Conservation (phyloP, 305 asterid species). For the Fraxinus baroniana region DNA sequence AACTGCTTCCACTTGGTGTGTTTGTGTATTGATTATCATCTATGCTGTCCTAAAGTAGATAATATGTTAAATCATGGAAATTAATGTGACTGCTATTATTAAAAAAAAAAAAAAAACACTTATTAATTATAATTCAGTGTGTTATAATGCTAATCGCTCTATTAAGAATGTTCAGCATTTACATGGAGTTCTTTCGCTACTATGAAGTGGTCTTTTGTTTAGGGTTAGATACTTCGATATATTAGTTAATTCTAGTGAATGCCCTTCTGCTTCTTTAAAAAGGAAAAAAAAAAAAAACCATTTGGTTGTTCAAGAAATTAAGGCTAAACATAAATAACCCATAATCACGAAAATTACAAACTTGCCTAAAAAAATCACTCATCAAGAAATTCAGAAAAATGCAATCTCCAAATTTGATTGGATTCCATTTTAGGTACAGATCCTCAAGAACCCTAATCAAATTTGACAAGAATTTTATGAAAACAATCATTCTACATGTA, state of each 20-base stretch:
- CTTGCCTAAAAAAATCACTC: not conserved
- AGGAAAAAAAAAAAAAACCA: not conserved
- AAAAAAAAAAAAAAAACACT: not conserved
- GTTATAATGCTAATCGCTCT: not conserved
- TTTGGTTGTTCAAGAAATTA: constrained; percentile 3
- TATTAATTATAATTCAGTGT: not conserved
- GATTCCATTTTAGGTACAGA: not conserved
- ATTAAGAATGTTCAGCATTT: not conserved
- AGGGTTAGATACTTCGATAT: not conserved
- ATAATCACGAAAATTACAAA: not conserved
- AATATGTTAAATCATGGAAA: not conserved
- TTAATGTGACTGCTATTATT: not conserved
- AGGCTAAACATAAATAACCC: not conserved
- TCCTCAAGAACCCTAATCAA: not conserved
- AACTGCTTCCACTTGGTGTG: constrained; percentile 16
- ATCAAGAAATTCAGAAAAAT: not conserved
- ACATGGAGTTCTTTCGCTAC: not conserved
- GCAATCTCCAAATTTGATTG: not conserved
- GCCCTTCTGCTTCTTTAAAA: not conserved
- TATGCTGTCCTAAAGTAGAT: not conserved
- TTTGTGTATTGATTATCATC: constrained; percentile 20
- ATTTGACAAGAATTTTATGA: not conserved
- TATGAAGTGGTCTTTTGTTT: not conserved
- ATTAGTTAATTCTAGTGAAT: not conserved
- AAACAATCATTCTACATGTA: not conserved